phyloP scores from a whole-genome alignment of 345 rosid genomes.

The Physaria fendleri region DNA sequence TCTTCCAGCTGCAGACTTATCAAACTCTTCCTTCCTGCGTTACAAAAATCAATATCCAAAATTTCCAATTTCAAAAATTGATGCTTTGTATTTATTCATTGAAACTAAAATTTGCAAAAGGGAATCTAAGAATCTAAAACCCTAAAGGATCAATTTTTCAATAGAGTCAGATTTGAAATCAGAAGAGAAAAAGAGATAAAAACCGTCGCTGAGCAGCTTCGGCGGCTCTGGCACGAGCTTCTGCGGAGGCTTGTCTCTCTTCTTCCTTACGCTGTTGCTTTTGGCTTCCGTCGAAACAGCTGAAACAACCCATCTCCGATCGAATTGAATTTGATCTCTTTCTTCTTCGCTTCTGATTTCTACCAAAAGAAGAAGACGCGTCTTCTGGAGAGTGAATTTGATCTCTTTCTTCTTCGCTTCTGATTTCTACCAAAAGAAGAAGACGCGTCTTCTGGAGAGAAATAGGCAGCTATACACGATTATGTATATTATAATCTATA shows the following conservation, averaged over 20 bases:
- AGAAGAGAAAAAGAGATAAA: neutral
- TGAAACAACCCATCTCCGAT: conserved; percentile 57
- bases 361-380: conserved; percentile 20
- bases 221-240: conserved; percentile 94
- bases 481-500: no score
- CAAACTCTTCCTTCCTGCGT: conserved; percentile 77
- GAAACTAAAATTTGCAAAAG: no score
- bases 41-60: neutral
- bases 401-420: conserved; percentile 18
- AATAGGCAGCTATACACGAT: no score
- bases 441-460: conserved; percentile 17
- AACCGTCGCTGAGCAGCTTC: conserved; percentile 92
- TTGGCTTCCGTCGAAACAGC: conserved; percentile 59
- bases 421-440: conserved; percentile 14
- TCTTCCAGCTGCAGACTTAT: conserved; percentile 87
- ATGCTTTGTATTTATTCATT: no score
- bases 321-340: conserved; percentile 6
- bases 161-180: neutral
- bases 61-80: neutral
- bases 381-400: neutral
- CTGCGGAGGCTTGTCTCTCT: conserved; percentile 65
- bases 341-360: conserved; percentile 20
- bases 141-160: neutral
- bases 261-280: conserved; percentile 59
- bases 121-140: neutral